phyloP scores from a whole-genome alignment of 208 protist genomes.

The Trypanosoma melophagium region DNA sequence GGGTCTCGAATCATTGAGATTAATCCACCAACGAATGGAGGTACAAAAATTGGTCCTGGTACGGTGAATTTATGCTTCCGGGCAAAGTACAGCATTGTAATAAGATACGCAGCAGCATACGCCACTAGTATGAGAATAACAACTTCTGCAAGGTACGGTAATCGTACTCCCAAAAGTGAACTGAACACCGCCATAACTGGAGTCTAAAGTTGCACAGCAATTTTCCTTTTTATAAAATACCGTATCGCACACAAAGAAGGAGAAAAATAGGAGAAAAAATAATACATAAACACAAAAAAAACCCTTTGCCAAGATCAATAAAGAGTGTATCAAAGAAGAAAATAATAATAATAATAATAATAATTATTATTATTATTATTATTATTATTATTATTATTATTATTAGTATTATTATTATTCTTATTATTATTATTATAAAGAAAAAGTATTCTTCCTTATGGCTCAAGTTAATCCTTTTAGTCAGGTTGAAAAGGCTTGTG shows the following conservation, averaged over 20 bases:
- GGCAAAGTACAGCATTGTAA: slow-evolving; percentile 70
- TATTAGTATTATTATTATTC: too few relatives aligned
- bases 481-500: slow-evolving; percentile 7
- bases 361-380: too few relatives aligned
- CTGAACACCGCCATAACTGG: slow-evolving; percentile 70
- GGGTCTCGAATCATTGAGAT: slow-evolving; percentile 79
- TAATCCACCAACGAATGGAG: slow-evolving; percentile 66
- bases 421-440: too few relatives aligned
- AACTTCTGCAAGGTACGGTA: slow-evolving; percentile 65
- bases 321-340: too few relatives aligned
- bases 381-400: too few relatives aligned
- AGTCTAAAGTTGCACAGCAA: neutral
- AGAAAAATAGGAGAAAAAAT: slow-evolving; percentile 3
- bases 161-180: slow-evolving; percentile 59
- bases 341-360: too few relatives aligned
- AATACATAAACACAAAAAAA: slow-evolving; percentile 7
- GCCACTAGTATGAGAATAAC: slow-evolving; percentile 50
- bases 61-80: slow-evolving; percentile 76
- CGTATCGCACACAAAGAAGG: too few relatives aligned
- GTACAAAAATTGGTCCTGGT: slow-evolving; percentile 55
- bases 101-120: slow-evolving; percentile 49
- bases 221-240: too few relatives aligned
- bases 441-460: neutral
- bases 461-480: neutral
- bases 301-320: too few relatives aligned